Evolutionary conservation across 371 early-diverging fungal species (phyloP), one percentile per base, ranked within the genome.

Genomic region (Syncephalastrum contaminatum): DNA sequence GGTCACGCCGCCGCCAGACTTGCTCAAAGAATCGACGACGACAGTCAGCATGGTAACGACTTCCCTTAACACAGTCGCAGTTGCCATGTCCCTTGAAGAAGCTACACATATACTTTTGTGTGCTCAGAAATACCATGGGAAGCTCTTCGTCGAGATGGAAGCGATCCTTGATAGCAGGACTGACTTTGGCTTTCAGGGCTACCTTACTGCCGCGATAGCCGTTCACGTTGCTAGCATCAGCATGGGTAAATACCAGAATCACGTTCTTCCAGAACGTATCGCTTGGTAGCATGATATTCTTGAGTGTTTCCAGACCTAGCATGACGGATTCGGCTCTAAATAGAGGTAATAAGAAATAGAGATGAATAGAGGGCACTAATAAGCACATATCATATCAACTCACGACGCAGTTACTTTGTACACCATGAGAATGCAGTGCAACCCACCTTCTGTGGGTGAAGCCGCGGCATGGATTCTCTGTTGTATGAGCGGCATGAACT

Each of bases 91-190:
- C 73, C 48, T 69, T 72, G 27, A 67, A 36, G 55, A 58, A 72
- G 5, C 63, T 53, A 40, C 76, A 75, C 7, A 62, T 59, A 44
- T 70, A 63, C 24, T 64, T 62, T 41, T 67, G 67, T 1, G 76
- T 75, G 30, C 72, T 72, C 15, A 75, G 58, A 56, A 70, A 75
- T 3, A 70, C 55, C 76, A 72, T 75, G 10, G 76, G 76, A 4
- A 72, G 39, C 22, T 69, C 70, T 22, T 58, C 46, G 1, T 57
- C 25, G 4, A 72, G 49, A 1, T 40, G 24, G n/a, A 67, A 70
- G 14, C 47, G 45, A 36, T 63, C 63, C 20, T 60, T 59, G 24
- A 75, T 56, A 1, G 52, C 52, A 36, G 57, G 57, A 5, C 50
- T 30, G 0, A 71, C 59, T 51, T 66, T 67, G 10, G 69, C 64